phyloP scores from a whole-genome alignment of 208 protist genomes.

The Histomonas meleagridis region DNA sequence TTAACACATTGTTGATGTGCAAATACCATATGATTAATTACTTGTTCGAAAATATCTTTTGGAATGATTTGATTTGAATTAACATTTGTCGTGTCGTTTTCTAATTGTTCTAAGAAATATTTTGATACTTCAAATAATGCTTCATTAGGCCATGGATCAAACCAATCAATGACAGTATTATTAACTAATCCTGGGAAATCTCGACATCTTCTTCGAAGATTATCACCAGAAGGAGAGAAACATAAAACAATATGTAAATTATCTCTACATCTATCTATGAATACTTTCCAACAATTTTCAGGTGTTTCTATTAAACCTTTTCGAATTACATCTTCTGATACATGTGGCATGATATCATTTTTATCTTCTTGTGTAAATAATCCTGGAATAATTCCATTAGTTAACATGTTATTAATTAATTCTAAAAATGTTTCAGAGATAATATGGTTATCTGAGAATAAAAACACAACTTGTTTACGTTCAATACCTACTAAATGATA shows the following conservation, averaged over 20 bases:
- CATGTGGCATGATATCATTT: conserved; percentile 72
- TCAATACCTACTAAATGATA: conserved; percentile 61
- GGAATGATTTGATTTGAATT: background rate
- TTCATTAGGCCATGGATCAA: conserved; percentile 85
- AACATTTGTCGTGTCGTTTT: conserved; percentile 57
- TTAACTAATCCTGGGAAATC: conserved; percentile 93
- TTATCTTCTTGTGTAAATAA: conserved; percentile 92
- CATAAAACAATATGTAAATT: conserved; percentile 92
- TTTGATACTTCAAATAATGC: conserved; percentile 78
- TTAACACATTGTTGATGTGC: conserved; percentile 74
- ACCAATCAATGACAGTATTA: conserved; percentile 97
- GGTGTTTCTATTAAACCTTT: conserved; percentile 66
- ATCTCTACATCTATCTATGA: conserved; percentile 85
- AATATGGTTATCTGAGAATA: conserved; percentile 93
- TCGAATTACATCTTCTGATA: conserved; percentile 70
- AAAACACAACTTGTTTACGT: conserved; percentile 76
- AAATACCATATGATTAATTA: conserved; percentile 81
- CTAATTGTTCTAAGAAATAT: conserved; percentile 65
- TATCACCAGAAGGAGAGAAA: conserved; percentile 87
- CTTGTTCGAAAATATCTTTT: conserved; percentile 42
- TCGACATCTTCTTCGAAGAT: conserved; percentile 77
- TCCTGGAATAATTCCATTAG: conserved; percentile 87
- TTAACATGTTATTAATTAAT: conserved; percentile 96
- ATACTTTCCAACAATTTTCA: conserved; percentile 86
- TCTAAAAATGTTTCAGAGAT: conserved; percentile 92